Conservation (phyloP, 139 green algal genomes). For the Chlamydomonas applanata region DNA sequence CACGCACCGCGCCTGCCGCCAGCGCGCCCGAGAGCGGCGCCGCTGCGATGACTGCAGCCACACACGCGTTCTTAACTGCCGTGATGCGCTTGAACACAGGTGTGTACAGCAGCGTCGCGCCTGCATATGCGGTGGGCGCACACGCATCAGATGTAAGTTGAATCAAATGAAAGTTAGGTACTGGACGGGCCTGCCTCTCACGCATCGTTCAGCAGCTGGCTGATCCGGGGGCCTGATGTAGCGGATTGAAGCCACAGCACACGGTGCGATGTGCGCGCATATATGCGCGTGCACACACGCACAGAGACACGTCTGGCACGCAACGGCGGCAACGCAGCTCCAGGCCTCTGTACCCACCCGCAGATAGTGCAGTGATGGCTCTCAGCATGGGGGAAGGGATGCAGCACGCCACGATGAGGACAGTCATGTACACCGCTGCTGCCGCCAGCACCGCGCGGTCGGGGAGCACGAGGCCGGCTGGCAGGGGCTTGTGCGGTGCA, state of each 20-base stretch:
- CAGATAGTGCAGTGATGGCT: constrained; percentile 47
- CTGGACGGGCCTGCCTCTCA: too few species aligned
- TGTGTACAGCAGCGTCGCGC: constrained; percentile 35
- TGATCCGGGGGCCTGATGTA: too few species aligned
- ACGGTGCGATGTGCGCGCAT: too few species aligned
- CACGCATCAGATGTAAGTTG: too few species aligned
- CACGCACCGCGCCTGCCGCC: constrained; percentile 41
- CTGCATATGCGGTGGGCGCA: neutral
- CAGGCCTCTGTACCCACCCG: constrained; percentile 43
- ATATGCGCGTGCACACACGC: too few species aligned
- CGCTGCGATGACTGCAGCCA: constrained; percentile 60
- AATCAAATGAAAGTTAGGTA: too few species aligned
- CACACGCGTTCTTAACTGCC: constrained; percentile 62
- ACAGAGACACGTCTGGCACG: too few species aligned
- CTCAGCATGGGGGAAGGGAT: constrained; percentile 52
- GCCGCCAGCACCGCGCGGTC: constrained; percentile 59
- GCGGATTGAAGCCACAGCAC: too few species aligned
- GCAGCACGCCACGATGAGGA: constrained; percentile 43
- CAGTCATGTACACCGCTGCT: constrained; percentile 39
- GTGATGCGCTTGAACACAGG: constrained; percentile 65
- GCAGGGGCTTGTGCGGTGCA: constrained; percentile 55
- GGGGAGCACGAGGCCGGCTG: constrained; percentile 45
- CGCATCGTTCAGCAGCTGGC: too few species aligned
- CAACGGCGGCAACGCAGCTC: too few species aligned
- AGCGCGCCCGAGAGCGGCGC: constrained; percentile 52